Evolutionary conservation across 2,329 filamentous ascomycete genomes (phyloP).

Genomic region (Alternaria conjuncta): DNA sequence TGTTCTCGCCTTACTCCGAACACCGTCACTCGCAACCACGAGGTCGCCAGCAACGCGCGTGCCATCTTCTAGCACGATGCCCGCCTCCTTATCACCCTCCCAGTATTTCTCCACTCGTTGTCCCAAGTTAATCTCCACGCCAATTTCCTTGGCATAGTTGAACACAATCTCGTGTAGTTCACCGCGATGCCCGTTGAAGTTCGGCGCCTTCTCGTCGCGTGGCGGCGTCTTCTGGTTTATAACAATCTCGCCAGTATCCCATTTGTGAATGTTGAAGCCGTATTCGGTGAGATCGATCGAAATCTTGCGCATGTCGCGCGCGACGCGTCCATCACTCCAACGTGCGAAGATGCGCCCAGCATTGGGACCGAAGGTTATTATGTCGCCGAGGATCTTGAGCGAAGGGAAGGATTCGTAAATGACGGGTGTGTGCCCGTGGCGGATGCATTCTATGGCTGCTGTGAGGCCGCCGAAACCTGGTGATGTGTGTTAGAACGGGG

Average conservation of each 20-base stretch:
- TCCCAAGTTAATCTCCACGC: constrained; percentile 63
- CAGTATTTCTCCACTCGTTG: constrained; percentile 61
- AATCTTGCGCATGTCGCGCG: constrained; percentile 55
- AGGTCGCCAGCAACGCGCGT: constrained; percentile 57
- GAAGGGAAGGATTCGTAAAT: constrained; percentile 65
- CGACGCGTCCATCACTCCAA: constrained; percentile 61
- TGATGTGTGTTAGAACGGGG: not conserved
- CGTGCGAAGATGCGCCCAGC: constrained; percentile 66
- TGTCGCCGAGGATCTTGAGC: constrained; percentile 66
- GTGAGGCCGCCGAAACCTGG: constrained; percentile 67
- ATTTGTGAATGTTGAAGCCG: constrained; percentile 69
- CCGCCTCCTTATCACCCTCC: constrained; percentile 59
- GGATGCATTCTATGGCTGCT: constrained; percentile 67
- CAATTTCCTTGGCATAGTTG: constrained; percentile 62
- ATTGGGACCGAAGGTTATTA: constrained; percentile 68
- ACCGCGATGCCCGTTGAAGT: constrained; percentile 67
- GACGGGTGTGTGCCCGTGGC: constrained; percentile 65
- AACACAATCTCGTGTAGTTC: constrained; percentile 67
- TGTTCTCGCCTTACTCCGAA: constrained; percentile 59
- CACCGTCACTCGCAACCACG: constrained; percentile 61
- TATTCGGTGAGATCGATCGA: constrained; percentile 61
- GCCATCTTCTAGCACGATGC: constrained; percentile 59
- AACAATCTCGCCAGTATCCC: constrained; percentile 64
- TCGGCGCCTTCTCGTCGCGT: constrained; percentile 56
- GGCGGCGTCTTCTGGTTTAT: constrained; percentile 61